Evolutionary conservation across 2,329 filamentous ascomycete species (phyloP), one percentile per base, ranked within the genome.

Genomic region (Xylariaceae sp.): DNA sequence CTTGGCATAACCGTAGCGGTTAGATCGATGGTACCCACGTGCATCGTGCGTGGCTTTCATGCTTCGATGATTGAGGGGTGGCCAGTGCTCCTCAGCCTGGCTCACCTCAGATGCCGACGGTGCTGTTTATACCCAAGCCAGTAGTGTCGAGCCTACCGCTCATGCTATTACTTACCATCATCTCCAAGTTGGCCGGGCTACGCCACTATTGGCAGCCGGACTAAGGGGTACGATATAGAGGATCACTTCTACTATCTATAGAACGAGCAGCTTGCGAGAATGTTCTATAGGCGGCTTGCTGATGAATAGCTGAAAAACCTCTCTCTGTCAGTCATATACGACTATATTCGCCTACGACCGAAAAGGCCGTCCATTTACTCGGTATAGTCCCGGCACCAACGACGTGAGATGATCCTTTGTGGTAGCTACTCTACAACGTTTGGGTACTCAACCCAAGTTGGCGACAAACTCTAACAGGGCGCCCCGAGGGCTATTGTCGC

Each of bases 11-110:
- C 48, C 47, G n/a, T 46, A 19, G 3, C 31, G 26, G 26, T 32
- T 34, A 34, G 29, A 34, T 41, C 29, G 27, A 49, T 27, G 32
- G 19, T 19, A 19, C 43, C 46, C 53, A 55, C 53, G 49, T 55
- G 53, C 34, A 45, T 12, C 19, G 44, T 48, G 44, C 47, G 45
- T 43, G 44, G 26, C 30, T 43, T 35, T 42, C 8, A 47, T 26
- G 43, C 43, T 42, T 35, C 43, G 9, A 32, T 32, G 29, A 29
- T 29, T 26, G 37, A 27, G 39, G 26, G 26, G 37, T 26, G 47
- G 42, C 19, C n/a, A 26, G 37, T n/a, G 41, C 52, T 26, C 42
- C 30, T 19, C 19, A 19, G 19, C 19, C 19, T 50, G 12, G 42
- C 6, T 50, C 43, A 8, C 39, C 12, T 19, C 4, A n/a, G 26